Evolutionary conservation across 2,329 filamentous ascomycete genomes (phyloP), one percentile per base, ranked within the genome.

Genomic region (Hirsutella minnesotensis): DNA sequence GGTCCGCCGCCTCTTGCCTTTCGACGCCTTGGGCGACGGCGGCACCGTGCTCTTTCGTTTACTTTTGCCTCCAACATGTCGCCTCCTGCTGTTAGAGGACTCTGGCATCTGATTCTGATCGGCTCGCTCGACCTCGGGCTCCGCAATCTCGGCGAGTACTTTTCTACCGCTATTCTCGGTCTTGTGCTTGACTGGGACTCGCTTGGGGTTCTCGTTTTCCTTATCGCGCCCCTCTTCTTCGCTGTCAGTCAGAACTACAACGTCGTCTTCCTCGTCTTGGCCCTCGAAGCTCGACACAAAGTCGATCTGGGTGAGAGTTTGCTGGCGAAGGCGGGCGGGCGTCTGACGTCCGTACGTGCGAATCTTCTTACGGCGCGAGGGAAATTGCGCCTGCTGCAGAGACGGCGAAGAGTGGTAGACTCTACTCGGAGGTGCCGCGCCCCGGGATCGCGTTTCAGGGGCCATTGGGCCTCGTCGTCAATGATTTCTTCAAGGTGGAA

Each of bases 221-320:
- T 52, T 46, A 12, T 50, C 44, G 35, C 49, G 48, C 13, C 43
- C 48, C 10, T 55, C 51, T 16, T 47, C 50, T 31, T 60, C 56
- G 42, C 53, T 59, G 34, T 58, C 56, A 38, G 52, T 56, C 19
- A 55, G 40, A 15, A 19, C 38, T 16, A 35, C 18, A 18, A 55
- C 47, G 16, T 52, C 51, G 9, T 49, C 46, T 24, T 55, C 54
- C 5, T 53, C 51, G 5, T 56, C 53, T 16, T 54, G 60, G 24
- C 24, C 24, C 15, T 45, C 44, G n/a, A 58, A 56, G 47, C 56
- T 60, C 31, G 54, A 62, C 16, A 62, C 59, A 52, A 60, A 65
- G 38, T 62, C 60, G 36, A 67, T 60, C 48, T 69, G 66, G 5
- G 65, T 69, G 19, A 69, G 48, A 1, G 65, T 69, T 52, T 65